These are phyloP conservation scores for Candida broadrunensis DNA, from an alignment of 805 yeast species.

Conservation along the genomic window DNA sequence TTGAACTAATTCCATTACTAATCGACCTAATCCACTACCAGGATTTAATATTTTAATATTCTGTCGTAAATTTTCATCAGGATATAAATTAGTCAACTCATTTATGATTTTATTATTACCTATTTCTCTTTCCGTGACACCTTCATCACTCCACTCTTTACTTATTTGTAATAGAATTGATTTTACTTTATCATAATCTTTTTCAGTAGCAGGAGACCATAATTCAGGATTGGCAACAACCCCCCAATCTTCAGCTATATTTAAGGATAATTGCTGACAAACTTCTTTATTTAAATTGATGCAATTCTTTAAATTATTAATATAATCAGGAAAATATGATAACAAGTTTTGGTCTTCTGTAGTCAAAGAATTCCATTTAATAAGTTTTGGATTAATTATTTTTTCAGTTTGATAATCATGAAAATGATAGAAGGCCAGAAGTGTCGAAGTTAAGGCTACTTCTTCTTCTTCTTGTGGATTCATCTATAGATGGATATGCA, in stretches of 20 bases:
- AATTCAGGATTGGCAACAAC: constrained; percentile 28
- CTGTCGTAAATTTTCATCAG: constrained; percentile 33
- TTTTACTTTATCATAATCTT: constrained; percentile 56
- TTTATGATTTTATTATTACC: constrained; percentile 38
- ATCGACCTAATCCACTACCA: constrained; percentile 63
- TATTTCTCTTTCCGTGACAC: constrained; percentile 40
- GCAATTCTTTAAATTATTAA: constrained; percentile 38
- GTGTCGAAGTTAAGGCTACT: constrained; percentile 37
- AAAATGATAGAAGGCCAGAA: constrained; percentile 32
- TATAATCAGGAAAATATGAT: constrained; percentile 49
- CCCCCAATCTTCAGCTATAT: constrained; percentile 52
- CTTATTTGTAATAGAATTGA: constrained; percentile 54
- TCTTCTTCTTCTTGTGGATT: too few species aligned
- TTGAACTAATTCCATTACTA: constrained; percentile 52
- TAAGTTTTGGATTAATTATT: constrained; percentile 28
- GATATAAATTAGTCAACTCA: constrained; percentile 32
- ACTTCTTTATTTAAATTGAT: constrained; percentile 45
- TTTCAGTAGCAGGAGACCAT: constrained; percentile 41
- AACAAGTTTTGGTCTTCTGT: constrained; percentile 39
- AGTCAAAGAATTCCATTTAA: constrained; percentile 28
- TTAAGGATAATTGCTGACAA: constrained; percentile 38
- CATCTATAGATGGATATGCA: too few species aligned
- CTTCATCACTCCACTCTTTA: constrained; percentile 63
- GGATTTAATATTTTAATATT: constrained; percentile 50
- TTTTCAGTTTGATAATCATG: constrained; percentile 31